Percentiles rank a stretch among this genome's conserved stretches.
Conservation (phyloP, 2,329 filamentous ascomycete species). For the Trichoderma sp. region DNA sequence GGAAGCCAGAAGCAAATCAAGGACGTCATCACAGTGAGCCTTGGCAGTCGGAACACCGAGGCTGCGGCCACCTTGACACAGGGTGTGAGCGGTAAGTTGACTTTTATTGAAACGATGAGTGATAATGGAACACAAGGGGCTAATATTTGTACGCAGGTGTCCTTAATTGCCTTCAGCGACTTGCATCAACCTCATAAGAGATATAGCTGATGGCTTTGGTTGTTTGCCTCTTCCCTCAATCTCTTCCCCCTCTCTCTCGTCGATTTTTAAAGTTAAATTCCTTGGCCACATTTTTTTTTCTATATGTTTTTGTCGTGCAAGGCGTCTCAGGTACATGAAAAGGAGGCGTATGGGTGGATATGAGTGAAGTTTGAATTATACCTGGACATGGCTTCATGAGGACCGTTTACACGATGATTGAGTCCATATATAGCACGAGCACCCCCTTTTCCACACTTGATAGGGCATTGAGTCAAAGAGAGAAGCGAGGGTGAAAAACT, state of each 20-base stretch:
- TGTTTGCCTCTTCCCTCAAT: background rate
- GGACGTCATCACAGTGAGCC: conserved; percentile 79
- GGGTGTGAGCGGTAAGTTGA: conserved; percentile 78
- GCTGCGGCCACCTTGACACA: conserved; percentile 84
- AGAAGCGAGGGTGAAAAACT: background rate
- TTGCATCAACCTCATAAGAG: conserved; percentile 37
- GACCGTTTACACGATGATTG: background rate
- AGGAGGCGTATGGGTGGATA: conserved; percentile 12
- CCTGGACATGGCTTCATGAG: background rate
- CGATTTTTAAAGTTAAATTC: background rate
- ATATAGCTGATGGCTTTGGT: background rate
- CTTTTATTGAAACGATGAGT: background rate
- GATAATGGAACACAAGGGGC: background rate
- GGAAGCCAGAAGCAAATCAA: conserved; percentile 58
- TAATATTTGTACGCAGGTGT: conserved; percentile 37
- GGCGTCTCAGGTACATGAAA: conserved; percentile 20
- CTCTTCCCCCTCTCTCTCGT: background rate
- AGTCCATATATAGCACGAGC: background rate
- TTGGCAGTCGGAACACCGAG: conserved; percentile 86
- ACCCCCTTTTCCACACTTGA: background rate
- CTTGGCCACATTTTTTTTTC: background rate
- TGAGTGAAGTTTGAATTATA: conserved; percentile 14
- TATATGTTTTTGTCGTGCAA: background rate
- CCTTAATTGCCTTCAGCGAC: conserved; percentile 45
- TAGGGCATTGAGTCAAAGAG: background rate